phyloP scores from a whole-genome alignment of 2,329 filamentous ascomycete species.

The Didymellaceae sp. region DNA sequence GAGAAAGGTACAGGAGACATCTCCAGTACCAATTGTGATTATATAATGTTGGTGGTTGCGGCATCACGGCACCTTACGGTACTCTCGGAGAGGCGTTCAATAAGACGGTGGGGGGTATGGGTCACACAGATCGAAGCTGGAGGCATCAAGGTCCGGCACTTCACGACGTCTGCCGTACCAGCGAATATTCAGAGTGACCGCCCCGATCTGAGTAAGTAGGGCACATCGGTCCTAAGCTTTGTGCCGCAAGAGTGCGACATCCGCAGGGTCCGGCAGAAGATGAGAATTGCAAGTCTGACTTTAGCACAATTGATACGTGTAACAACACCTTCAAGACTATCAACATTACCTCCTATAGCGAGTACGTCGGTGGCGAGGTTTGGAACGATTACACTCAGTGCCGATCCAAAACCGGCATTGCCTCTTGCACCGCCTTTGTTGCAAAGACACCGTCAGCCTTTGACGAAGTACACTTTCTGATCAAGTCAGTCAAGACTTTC shows the following conservation, averaged over 20 bases:
- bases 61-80: constrained; percentile 15
- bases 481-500: constrained; percentile 25
- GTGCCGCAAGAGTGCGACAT: constrained; percentile 54
- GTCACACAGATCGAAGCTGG: constrained; percentile 57
- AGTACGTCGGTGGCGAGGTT: constrained; percentile 39
- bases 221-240: constrained; percentile 40
- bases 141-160: constrained; percentile 61
- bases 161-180: constrained; percentile 54
- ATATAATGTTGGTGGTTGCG: constrained; percentile 18
- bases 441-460: constrained; percentile 27
- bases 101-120: constrained; percentile 54
- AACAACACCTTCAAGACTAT: constrained; percentile 38
- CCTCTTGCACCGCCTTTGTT: constrained; percentile 43
- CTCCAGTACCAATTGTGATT: not conserved
- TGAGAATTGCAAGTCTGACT: constrained; percentile 22
- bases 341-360: constrained; percentile 58
- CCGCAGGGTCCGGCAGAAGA: constrained; percentile 23
- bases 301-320: not conserved
- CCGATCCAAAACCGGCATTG: constrained; percentile 50
- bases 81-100: constrained; percentile 40
- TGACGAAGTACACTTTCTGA: constrained; percentile 28
- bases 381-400: constrained; percentile 55
- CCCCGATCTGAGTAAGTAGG: constrained; percentile 56
- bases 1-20: constrained; percentile 3
- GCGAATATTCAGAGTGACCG: constrained; percentile 51